Evolutionary conservation across 1,284 basidiomycete species (phyloP), one percentile per base, ranked within the genome.

Genomic region (Boletus smithii): DNA sequence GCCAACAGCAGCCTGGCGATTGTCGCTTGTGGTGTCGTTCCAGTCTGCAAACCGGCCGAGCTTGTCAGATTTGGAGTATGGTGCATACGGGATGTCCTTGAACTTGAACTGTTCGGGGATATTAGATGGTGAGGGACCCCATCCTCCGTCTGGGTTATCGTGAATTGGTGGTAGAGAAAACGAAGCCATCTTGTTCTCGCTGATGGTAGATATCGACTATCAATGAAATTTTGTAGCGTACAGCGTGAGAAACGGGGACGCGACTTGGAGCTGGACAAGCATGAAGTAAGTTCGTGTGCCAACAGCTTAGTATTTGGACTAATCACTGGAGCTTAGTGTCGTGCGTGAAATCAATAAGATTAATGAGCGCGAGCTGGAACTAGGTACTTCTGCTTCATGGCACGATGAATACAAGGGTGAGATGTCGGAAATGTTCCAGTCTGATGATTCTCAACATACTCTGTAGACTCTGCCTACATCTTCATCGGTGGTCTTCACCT

Each of bases 51-150:
- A 92, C 51, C 95, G 88, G 48, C 92, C 93, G 52, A 99, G 85
- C 71, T 97, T 98, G 78, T 99, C 95, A 47, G 91, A 88, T 82
- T 98, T 98, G 70, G 93, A 93, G 76, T 92, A 98, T 5, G 94
- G 95, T 2, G 95, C 92, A 66, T 97, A 98, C 31, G 94, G 94
- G 54, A 97, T 95, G 63, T 91, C 88, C 65, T 83, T 86, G 75
- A 91, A 91, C 68, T 88, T 87, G 75, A 88, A 90, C 53, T 86
- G 80, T 32, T 83, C 74, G 8, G 88, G 87, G 17, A 88, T 71
- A 65, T 84, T 85, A 2, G 84, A 83, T 3, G 80, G 73, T 3
- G 88, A 89, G 5, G 87, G 87, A 2, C 88, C 88, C 88, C 88
- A 91, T 35, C 85, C 83, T 24, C 86, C 87, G 57, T 89, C 88